Conservation (phyloP, 345 rosid genomes). For the Heritiera littoralis region DNA sequence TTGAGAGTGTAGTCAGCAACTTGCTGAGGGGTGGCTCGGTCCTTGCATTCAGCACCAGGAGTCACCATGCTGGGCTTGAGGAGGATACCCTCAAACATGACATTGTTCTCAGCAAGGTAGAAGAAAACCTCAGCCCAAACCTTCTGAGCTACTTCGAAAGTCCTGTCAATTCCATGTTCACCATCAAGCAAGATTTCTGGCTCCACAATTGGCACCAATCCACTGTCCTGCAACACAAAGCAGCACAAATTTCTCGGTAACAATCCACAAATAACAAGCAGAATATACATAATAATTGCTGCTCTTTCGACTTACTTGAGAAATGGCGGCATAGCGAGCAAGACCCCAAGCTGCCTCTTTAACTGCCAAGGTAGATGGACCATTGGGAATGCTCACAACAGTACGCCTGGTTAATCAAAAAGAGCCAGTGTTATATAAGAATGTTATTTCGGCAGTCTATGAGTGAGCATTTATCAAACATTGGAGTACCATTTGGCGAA, state of each 20-base stretch:
- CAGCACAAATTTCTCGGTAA: conserved; percentile 18
- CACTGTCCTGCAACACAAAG: conserved; percentile 64
- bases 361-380: conserved; percentile 91
- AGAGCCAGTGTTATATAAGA: background rate
- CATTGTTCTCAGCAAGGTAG: conserved; percentile 96
- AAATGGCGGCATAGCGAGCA: conserved; percentile 92
- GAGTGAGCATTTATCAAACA: background rate
- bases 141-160: conserved; percentile 87
- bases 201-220: conserved; percentile 98
- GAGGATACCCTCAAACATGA: conserved; percentile 93
- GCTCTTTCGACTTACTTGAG: conserved; percentile 51
- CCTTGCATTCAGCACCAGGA: conserved; percentile 96
- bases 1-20: conserved; percentile 94
- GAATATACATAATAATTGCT: background rate
- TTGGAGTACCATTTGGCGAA: conserved; percentile 86
- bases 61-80: conserved; percentile 99
- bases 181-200: conserved; percentile 98
- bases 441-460: background rate
- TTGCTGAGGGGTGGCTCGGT: conserved; percentile 72
- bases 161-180: conserved; percentile 89
- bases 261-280: background rate
- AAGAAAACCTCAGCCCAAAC: conserved; percentile 99
- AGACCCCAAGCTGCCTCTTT: conserved; percentile 99
- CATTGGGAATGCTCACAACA: conserved; percentile 98
- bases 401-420: conserved; percentile 70